Percentiles rank a stretch among this genome's conserved stretches.
These are phyloP conservation scores for Sonneratia alba DNA, from an alignment of 345 rosid species.

Conservation along the genomic window DNA sequence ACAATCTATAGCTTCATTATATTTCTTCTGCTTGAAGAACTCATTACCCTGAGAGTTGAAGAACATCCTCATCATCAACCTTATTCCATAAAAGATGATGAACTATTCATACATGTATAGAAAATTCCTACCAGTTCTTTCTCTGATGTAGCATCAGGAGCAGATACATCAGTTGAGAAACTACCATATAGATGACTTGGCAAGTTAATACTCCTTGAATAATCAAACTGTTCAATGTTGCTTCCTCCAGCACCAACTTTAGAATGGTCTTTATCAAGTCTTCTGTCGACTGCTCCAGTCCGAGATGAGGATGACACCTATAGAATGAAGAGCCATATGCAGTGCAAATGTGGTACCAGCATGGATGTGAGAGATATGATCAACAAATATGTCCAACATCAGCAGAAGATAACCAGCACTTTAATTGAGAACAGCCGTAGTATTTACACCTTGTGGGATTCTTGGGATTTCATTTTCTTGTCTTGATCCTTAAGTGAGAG, in stretches of 20 bases:
- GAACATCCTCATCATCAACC: conserved; percentile 1
- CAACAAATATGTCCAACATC: background rate
- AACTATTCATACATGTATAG: background rate
- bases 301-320: conserved; percentile 16
- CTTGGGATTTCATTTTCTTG: conserved; percentile 45
- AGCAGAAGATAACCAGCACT: background rate
- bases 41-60: conserved; percentile 58
- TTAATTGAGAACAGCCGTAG: background rate
- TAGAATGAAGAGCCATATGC: conserved; percentile 2
- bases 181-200: conserved; percentile 31
- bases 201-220: conserved; percentile 27
- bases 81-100: background rate
- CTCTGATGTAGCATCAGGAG: conserved; percentile 68
- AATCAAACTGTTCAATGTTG: conserved; percentile 20
- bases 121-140: conserved; percentile 56
- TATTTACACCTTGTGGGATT: conserved; percentile 28
- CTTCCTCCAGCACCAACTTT: conserved; percentile 1
- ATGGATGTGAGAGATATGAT: background rate
- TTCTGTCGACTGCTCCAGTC: conserved; percentile 13
- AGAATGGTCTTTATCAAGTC: conserved; percentile 13
- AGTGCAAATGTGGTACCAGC: background rate
- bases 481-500: conserved; percentile 48
- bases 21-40: conserved; percentile 73
- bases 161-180: conserved; percentile 28
- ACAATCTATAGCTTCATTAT: conserved; percentile 75